A percentile compares a stretch with the other conserved stretches of the same genome.
These are phyloP conservation scores for Talaromyces sp. DNA, from an alignment of 2,329 filamentous ascomycete species.

Conservation along the genomic window DNA sequence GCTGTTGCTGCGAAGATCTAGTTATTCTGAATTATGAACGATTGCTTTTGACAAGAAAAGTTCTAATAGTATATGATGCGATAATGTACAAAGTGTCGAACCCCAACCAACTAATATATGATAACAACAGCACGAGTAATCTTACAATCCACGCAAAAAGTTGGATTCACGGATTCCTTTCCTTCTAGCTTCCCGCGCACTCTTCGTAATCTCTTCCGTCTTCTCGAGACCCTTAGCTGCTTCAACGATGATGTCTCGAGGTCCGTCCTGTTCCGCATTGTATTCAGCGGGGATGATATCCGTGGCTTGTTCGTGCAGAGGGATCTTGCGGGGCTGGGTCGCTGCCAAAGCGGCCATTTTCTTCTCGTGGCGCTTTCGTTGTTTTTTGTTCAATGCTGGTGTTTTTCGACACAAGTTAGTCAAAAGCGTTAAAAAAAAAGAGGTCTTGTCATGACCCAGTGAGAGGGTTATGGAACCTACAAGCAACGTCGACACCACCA, in stretches of 20 bases:
- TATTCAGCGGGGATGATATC: constrained; percentile 45
- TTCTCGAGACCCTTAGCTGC: constrained; percentile 40
- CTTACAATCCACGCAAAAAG: constrained; percentile 49
- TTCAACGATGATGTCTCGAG: constrained; percentile 30
- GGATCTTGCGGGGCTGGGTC: constrained; percentile 42
- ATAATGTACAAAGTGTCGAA: constrained; percentile 2
- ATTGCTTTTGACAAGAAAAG: background rate
- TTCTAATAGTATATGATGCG: constrained; percentile 8
- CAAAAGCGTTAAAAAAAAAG: background rate
- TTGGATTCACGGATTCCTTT: constrained; percentile 49
- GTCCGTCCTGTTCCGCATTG: constrained; percentile 28
- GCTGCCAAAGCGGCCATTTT: constrained; percentile 45
- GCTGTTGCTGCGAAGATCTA: constrained; percentile 23
- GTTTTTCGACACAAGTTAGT: constrained; percentile 22
- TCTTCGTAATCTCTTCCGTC: constrained; percentile 45
- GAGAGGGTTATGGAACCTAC: constrained; percentile 31
- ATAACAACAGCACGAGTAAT: constrained; percentile 6
- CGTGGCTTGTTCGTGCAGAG: constrained; percentile 46
- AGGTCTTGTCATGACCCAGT: background rate
- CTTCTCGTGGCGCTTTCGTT: constrained; percentile 48
- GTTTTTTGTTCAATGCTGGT: constrained; percentile 49
- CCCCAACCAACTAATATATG: background rate
- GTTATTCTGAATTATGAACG: background rate
- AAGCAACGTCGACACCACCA: constrained; percentile 41
- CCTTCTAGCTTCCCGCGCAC: constrained; percentile 45